Percentiles rank a stretch among this genome's conserved stretches.
Evolutionary conservation across 2,329 filamentous ascomycete species (phyloP).

Genomic region (Diaporthe sp.): DNA sequence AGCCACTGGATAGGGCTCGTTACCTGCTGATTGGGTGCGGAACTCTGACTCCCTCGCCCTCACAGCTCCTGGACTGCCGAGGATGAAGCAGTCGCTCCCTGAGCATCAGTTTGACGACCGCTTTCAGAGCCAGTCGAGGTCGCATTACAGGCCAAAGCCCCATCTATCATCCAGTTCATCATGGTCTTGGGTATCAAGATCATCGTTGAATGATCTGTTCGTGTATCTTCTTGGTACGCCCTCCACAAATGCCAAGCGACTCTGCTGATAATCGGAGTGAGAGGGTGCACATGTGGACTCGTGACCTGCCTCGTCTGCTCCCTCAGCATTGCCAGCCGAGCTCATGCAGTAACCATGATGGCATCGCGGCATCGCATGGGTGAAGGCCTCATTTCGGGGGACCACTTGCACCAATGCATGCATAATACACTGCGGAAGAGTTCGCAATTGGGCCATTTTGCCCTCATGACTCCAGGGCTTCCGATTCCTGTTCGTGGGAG

Average conservation of each 20-base stretch:
- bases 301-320: constrained; percentile 6
- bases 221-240: not conserved
- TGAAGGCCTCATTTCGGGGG: not conserved
- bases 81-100: not conserved
- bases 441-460: not conserved
- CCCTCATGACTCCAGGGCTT: not conserved
- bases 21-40: not conserved
- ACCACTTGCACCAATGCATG: constrained; percentile 8
- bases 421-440: not conserved
- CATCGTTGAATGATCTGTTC: not conserved
- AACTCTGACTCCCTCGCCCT: not conserved
- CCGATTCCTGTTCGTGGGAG: constrained; percentile 15
- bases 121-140: not conserved
- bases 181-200: constrained; percentile 5
- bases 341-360: not conserved
- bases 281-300: no score
- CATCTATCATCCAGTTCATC: not conserved
- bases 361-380: not conserved
- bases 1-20: not conserved
- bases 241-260: not conserved
- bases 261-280: not conserved
- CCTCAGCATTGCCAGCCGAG: not conserved
- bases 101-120: not conserved
- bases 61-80: not conserved
- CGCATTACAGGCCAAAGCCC: not conserved